Conservation (phyloP, 225 moss, liverwort and hornwort species). For the Thuidium tamariscinum region DNA sequence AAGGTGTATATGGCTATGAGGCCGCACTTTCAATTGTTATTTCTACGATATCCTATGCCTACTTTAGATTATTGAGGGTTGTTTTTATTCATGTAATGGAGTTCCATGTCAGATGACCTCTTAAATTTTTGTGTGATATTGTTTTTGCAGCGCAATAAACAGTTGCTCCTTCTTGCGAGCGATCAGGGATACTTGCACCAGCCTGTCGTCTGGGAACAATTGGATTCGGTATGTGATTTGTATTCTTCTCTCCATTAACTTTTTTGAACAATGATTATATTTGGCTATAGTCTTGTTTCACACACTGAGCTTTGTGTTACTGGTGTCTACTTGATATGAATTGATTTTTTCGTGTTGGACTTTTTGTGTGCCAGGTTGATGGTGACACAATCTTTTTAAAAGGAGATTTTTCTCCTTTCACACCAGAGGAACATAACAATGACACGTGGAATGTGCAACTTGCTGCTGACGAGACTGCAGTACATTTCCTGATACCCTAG, state of each 20-base stretch:
- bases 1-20: background rate
- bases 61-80: background rate
- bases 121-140: background rate
- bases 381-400: constrained; percentile 83
- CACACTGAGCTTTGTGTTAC: background rate
- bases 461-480: constrained; percentile 62
- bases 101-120: background rate
- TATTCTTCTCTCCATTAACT: background rate
- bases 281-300: background rate
- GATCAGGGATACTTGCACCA: constrained; percentile 97
- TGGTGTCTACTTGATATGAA: background rate
- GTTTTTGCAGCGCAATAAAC: constrained; percentile 56
- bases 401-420: constrained; percentile 71
- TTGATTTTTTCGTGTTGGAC: background rate
- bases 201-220: constrained; percentile 96
- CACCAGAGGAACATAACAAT: constrained; percentile 59
- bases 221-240: constrained; percentile 56
- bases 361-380: constrained; percentile 54
- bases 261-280: background rate
- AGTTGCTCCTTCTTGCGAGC: constrained; percentile 85
- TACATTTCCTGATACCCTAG: constrained; percentile 13
- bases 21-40: background rate
- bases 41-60: background rate
- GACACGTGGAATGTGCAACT: constrained; percentile 82
- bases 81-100: background rate